A percentile compares a stretch with the other conserved stretches of the same genome.
phyloP scores from a whole-genome alignment of 2,329 filamentous ascomycete genomes.

The Exophiala sp. region DNA sequence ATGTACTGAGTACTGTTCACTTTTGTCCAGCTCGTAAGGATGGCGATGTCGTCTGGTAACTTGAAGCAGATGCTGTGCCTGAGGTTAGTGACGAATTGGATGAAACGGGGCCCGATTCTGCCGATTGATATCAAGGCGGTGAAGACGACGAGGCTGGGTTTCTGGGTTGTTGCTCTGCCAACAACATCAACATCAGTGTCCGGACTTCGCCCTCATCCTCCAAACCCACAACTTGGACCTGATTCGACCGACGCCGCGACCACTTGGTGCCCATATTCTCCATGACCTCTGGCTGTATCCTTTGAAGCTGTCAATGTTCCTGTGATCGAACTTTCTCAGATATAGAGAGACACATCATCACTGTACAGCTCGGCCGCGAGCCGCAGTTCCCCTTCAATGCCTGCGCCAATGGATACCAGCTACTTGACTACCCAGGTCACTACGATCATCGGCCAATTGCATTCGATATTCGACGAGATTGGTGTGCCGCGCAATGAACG shows the following conservation, averaged over 20 bases:
- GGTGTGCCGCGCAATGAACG: conserved; percentile 91
- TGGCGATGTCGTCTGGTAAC: too few relatives aligned
- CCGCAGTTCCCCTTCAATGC: conserved; percentile 18
- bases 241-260: conserved; percentile 23
- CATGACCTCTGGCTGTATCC: conserved; percentile 5
- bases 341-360: conserved; percentile 4
- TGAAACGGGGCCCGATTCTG: not conserved
- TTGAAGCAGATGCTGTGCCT: too few relatives aligned
- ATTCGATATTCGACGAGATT: conserved; percentile 95
- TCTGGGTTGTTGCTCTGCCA: conserved; percentile 13
- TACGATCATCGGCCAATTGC: conserved; percentile 84
- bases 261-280: conserved; percentile 20
- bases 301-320: conserved; percentile 13
- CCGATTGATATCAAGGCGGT: conserved; percentile 6
- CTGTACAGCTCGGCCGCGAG: conserved; percentile 18
- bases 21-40: too few relatives aligned
- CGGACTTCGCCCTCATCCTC: conserved; percentile 2
- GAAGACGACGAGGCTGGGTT: not conserved
- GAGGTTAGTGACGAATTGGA: not conserved
- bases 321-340: not conserved
- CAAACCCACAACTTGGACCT: conserved; percentile 8
- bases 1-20: too few relatives aligned
- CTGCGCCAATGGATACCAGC: conserved; percentile 69
- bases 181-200: conserved; percentile 7
- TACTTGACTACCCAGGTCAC: conserved; percentile 94